These are phyloP conservation scores for Aegilops umbellulata DNA, from an alignment of 176 grass and related monocot genomes.

Conservation along the genomic window DNA sequence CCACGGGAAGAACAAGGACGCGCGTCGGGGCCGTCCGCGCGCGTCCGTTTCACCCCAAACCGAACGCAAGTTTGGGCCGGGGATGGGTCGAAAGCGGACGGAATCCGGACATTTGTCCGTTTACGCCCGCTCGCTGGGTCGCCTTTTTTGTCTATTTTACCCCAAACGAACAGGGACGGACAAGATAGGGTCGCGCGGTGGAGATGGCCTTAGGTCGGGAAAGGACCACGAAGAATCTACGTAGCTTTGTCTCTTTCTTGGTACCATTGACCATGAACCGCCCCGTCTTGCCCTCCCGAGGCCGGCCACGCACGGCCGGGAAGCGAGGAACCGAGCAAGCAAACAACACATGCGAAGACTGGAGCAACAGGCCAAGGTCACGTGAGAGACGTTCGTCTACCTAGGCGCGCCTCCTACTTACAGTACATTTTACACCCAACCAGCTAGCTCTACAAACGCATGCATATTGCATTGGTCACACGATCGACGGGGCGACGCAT, in stretches of 20 bases:
- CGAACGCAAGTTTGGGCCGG: no score
- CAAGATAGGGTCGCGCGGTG: no score
- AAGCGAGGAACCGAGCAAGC: not conserved
- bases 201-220: not conserved
- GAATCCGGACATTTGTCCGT: no score
- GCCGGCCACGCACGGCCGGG: not conserved
- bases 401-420: not conserved
- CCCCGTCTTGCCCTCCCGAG: no score
- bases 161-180: no score
- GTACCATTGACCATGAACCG: not conserved
- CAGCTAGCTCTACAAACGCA: not conserved
- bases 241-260: not conserved
- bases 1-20: no score
- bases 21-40: no score
- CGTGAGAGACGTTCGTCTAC: conserved; percentile 26
- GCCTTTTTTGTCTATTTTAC: no score
- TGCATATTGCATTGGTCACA: not conserved
- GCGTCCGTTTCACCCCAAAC: no score
- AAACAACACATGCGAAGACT: not conserved
- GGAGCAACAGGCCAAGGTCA: conserved; percentile 37
- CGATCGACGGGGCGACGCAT: not conserved
- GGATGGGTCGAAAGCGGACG: no score
- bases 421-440: not conserved
- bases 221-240: conserved; percentile 37
- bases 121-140: no score